A percentile compares a stretch with the other conserved stretches of the same genome.
Evolutionary conservation across 2,329 filamentous ascomycete species (phyloP).

Genomic region (Exophiala dermatitidis): DNA sequence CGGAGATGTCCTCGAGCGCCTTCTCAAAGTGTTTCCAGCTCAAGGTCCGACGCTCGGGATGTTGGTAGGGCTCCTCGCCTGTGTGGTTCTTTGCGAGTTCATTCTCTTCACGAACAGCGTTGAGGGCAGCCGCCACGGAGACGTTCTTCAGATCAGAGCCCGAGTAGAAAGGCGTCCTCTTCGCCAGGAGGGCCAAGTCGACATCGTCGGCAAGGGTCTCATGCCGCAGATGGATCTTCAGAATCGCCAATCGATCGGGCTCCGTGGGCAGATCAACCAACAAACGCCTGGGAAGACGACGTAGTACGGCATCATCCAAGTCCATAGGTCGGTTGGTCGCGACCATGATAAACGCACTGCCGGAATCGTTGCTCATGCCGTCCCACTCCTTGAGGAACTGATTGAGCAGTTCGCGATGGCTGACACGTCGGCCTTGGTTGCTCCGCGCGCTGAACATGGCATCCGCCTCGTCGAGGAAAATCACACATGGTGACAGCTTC

Average conservation of each 20-base stretch:
- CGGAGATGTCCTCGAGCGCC: conserved; percentile 79
- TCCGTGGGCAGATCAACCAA: conserved; percentile 45
- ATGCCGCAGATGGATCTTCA: conserved; percentile 45
- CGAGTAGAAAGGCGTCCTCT: conserved; percentile 43
- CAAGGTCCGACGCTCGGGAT: conserved; percentile 63
- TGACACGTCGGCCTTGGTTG: conserved; percentile 55
- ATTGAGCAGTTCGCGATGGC: conserved; percentile 85
- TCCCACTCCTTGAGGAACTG: conserved; percentile 98
- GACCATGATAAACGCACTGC: conserved; percentile 84
- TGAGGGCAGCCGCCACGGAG: conserved; percentile 44
- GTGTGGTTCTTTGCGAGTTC: conserved; percentile 27
- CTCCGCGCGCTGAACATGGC: conserved; percentile 76
- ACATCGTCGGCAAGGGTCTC: conserved; percentile 40
- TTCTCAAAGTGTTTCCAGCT: conserved; percentile 68
- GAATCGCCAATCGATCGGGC: conserved; percentile 41
- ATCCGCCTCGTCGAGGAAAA: conserved; percentile 97
- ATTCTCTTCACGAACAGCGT: conserved; percentile 44
- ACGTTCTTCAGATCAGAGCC: conserved; percentile 49
- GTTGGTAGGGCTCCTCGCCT: conserved; percentile 43
- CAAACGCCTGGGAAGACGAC: conserved; percentile 44
- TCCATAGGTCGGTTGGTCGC: conserved; percentile 94
- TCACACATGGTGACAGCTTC: conserved; percentile 83
- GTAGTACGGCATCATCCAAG: conserved; percentile 58
- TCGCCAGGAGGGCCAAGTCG: conserved; percentile 38
- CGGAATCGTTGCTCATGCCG: conserved; percentile 68